Percentiles rank a stretch among this genome's conserved stretches.
These are phyloP conservation scores for Wickerhamomyces silvicola DNA, from an alignment of 805 yeast genomes.

Conservation along the genomic window DNA sequence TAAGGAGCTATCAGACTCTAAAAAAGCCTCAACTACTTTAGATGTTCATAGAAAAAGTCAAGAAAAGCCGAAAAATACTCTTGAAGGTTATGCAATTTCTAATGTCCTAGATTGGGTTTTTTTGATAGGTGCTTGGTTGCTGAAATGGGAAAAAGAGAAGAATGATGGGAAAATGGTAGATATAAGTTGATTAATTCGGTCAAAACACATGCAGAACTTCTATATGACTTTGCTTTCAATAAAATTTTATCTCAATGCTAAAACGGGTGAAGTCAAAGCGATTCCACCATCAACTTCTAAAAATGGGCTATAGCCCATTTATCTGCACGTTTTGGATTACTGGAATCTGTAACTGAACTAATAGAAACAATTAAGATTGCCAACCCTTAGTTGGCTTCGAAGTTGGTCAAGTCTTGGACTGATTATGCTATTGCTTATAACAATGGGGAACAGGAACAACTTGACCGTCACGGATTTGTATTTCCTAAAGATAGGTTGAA, in stretches of 20 bases:
- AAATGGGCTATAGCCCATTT: slow-evolving; percentile 10
- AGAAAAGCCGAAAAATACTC: slow-evolving; percentile 1
- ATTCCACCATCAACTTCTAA: slow-evolving; percentile 8
- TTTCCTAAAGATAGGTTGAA: slow-evolving; percentile 5
- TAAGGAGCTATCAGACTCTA: slow-evolving; percentile 1
- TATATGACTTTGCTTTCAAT: slow-evolving; percentile 7
- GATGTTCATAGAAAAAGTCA: slow-evolving; percentile 4
- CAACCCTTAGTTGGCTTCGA: not conserved
- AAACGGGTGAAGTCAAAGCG: slow-evolving; percentile 6
- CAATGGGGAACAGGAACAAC: slow-evolving; percentile 1
- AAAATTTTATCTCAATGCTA: slow-evolving; percentile 4
- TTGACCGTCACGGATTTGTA: slow-evolving; percentile 3
- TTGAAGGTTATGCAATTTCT: slow-evolving; percentile 1
- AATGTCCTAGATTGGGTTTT: slow-evolving; percentile 9
- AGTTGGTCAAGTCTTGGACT: slow-evolving; percentile 7
- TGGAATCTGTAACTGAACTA: slow-evolving; percentile 6
- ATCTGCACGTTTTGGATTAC: slow-evolving; percentile 7
- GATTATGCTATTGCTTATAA: slow-evolving; percentile 7
- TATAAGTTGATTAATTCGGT: slow-evolving; percentile 2
- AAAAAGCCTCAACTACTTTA: not conserved
- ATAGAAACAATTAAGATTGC: slow-evolving; percentile 3
- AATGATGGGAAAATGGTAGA: slow-evolving; percentile 5
- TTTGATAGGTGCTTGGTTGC: slow-evolving; percentile 5
- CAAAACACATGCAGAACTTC: slow-evolving; percentile 1
- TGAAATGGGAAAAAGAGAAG: slow-evolving; percentile 8